A percentile compares a stretch with the other conserved stretches of the same genome.
Evolutionary conservation across 345 rosid genomes (phyloP).

Genomic region (Eucalyptus victrix): DNA sequence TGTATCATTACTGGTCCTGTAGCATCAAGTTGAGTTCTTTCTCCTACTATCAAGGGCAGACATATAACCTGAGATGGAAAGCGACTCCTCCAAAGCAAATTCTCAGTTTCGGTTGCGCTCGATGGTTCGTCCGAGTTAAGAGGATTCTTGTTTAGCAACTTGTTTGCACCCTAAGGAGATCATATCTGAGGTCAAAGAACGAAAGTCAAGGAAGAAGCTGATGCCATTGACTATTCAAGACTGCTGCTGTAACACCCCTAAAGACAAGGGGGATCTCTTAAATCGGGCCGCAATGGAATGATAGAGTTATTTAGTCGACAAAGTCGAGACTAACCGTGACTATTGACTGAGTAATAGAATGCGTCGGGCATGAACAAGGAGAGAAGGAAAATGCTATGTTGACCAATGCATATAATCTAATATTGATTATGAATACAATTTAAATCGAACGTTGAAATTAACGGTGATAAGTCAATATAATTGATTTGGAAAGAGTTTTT

Average conservation of each 20-base stretch:
- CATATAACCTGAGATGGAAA: not conserved
- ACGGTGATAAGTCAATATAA: not conserved
- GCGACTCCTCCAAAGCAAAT: not conserved
- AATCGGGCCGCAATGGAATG: fast-evolving
- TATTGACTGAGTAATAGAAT: not conserved
- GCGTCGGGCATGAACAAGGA: fast-evolving
- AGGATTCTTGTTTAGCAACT: not conserved
- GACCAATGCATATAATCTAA: fast-evolving
- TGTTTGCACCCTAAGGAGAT: not conserved
- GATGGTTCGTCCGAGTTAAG: fast-evolving
- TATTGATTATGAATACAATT: fast-evolving
- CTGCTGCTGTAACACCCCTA: not conserved
- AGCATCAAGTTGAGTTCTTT: too few species aligned
- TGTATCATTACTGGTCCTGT: not conserved
- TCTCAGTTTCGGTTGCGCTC: fast-evolving
- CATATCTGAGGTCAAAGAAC: not conserved
- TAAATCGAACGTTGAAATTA: fast-evolving
- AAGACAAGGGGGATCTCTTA: not conserved
- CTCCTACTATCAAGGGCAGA: not conserved
- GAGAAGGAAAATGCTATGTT: fast-evolving
- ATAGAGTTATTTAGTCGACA: not conserved
- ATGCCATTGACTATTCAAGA: not conserved
- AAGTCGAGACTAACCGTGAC: fast-evolving
- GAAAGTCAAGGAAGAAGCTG: not conserved
- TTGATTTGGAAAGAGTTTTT: fast-evolving